Base-by-base conservation (phyloP, 345 rosid species). In the Syzygium oleosum region DNA sequence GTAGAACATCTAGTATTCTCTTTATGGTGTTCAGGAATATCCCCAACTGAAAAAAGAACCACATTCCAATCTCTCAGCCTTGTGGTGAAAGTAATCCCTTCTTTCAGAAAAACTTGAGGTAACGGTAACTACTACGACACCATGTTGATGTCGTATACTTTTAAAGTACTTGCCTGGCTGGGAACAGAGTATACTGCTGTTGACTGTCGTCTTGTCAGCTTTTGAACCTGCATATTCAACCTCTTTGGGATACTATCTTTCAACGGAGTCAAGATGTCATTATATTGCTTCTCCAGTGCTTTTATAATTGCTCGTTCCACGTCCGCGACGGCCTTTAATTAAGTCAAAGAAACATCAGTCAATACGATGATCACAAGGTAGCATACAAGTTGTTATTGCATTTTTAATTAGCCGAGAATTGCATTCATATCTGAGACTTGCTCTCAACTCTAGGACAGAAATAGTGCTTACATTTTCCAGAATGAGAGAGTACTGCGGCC, bases 201-300 rank as follows among this genome's bases (percentile, higher is more conserved):
- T 25, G 98, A 95, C 87, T 96, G 99, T 88, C 99, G 93, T 92
- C 99, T 93, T 53, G 98, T 94, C 86, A 98, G 93, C 90, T 98
- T 98, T 88, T 98, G 99, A 6, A 98, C 99, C 15, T 98, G 99
- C 96, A 95, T 94, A 91, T 96, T 95, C 65, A 98, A 94, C 89
- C 96, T 94, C 92, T 93, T 96, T 2, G 94, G 99, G 86, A 96
- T 98, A 90, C 96, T 94, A 87, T 96, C 98, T 92, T 93, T 98
- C 87, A 98, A 90, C 78, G 99, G 99, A 90, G 96, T 93, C 91
- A 98, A 88, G 85, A 95, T 91, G 65, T 96, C 99, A 85, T 89
- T 96, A 90, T 97, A 95, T 86, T 97, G 99, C 90, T 92, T 97
- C 96, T 97, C 98, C 85, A 96, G 85, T 21, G 99, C 95, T 93